Percentiles rank a stretch among this genome's conserved stretches.
Evolutionary conservation across 257 asterid genomes (phyloP).

Genomic region (Craterostigma plantagineum): DNA sequence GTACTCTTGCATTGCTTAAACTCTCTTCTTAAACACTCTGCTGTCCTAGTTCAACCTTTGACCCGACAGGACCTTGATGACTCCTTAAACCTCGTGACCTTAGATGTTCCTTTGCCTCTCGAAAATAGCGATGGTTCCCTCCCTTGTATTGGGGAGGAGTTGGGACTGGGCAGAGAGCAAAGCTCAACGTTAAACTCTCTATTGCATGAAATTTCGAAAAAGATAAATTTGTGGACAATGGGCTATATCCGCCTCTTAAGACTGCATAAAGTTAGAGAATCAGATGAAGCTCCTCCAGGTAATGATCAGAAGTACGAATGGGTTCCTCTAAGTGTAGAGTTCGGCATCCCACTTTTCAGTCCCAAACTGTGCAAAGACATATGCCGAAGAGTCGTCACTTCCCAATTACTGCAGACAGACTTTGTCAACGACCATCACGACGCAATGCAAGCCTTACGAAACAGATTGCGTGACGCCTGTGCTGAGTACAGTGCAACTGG

Average conservation of each 20-base stretch:
- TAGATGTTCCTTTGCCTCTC: constrained; percentile 90
- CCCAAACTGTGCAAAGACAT: constrained; percentile 73
- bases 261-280: constrained; percentile 56
- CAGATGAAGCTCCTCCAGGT: constrained; percentile 20
- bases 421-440: constrained; percentile 58
- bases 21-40: constrained; percentile 78
- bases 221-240: constrained; percentile 58
- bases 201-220: constrained; percentile 46
- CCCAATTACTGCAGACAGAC: constrained; percentile 81
- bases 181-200: constrained; percentile 40
- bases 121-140: constrained; percentile 80
- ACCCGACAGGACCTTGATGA: constrained; percentile 77
- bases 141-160: constrained; percentile 66
- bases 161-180: constrained; percentile 47
- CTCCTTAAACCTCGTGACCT: constrained; percentile 40
- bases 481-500: constrained; percentile 90
- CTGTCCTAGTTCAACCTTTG: constrained; percentile 92
- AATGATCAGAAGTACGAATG: too few species aligned
- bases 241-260: constrained; percentile 78
- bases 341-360: constrained; percentile 91
- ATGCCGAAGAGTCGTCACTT: constrained; percentile 69
- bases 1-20: constrained; percentile 86
- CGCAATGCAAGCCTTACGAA: constrained; percentile 81
- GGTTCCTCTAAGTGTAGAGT: constrained; percentile 85
- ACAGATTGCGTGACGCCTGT: constrained; percentile 59